Percentiles rank a stretch among this genome's conserved stretches.
Conservation (phyloP, 1,139 yeast species). For the Pichia kudriavzevii region DNA sequence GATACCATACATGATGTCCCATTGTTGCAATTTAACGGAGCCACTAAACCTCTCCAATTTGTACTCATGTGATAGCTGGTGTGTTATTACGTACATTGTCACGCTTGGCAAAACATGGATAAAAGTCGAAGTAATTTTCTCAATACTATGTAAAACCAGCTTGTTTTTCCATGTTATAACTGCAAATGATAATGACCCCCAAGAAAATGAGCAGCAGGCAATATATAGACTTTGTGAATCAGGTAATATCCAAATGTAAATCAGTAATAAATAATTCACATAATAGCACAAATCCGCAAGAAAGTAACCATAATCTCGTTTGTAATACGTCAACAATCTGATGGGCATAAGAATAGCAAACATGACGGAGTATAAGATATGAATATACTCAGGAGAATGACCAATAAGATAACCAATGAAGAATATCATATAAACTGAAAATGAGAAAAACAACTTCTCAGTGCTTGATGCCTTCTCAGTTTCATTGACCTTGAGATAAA, state of each 20-base stretch:
- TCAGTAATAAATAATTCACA: constrained; percentile 63
- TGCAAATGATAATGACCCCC: constrained; percentile 89
- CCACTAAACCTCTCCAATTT: constrained; percentile 67
- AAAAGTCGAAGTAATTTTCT: constrained; percentile 86
- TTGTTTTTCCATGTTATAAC: constrained; percentile 96
- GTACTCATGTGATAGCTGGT: constrained; percentile 56
- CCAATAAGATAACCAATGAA: constrained; percentile 74
- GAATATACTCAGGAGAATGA: constrained; percentile 67
- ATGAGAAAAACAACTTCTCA: constrained; percentile 77
- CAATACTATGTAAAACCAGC: constrained; percentile 82
- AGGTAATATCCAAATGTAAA: constrained; percentile 81
- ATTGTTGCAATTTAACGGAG: constrained; percentile 53
- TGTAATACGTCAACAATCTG: constrained; percentile 74
- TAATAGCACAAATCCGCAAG: constrained; percentile 92
- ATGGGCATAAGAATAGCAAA: constrained; percentile 70
- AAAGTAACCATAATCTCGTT: constrained; percentile 72
- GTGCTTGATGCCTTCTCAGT: constrained; percentile 54
- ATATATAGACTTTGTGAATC: constrained; percentile 62
- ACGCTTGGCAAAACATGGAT: constrained; percentile 90
- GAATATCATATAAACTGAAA: constrained; percentile 63
- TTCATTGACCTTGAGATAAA: constrained; percentile 50
- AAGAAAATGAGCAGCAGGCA: constrained; percentile 76
- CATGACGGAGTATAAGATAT: constrained; percentile 61
- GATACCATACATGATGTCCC: constrained; percentile 70
- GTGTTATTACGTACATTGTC: constrained; percentile 81